These are phyloP conservation scores for Vitellaria paradoxa DNA, from an alignment of 179 eudicot genomes.

Conservation along the genomic window DNA sequence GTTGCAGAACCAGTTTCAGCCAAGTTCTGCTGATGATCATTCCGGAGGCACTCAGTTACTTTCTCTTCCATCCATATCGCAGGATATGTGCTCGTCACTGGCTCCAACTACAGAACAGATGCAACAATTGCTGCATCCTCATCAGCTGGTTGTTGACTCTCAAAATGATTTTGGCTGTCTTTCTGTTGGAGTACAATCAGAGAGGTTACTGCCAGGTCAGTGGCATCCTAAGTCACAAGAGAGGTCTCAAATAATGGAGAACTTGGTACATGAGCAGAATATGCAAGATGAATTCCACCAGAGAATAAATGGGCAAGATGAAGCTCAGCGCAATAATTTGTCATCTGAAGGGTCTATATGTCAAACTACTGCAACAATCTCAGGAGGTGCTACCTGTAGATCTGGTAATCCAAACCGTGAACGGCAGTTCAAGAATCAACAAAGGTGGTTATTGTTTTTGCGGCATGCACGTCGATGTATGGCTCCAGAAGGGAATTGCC, in stretches of 20 bases:
- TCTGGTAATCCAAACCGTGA: conserved; percentile 33
- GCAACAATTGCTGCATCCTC: conserved; percentile 24
- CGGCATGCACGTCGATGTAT: conserved; percentile 58
- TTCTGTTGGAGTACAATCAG: conserved; percentile 37
- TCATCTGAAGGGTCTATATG: conserved; percentile 26
- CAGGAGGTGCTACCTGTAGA: conserved; percentile 22
- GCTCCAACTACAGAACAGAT: conserved; percentile 39
- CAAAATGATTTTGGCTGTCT: conserved; percentile 37
- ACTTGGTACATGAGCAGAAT: conserved; percentile 39
- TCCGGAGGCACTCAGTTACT: conserved; percentile 30
- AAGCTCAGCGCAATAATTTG: conserved; percentile 47
- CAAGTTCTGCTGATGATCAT: conserved; percentile 34
- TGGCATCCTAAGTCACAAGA: conserved; percentile 37
- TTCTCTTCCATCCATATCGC: conserved; percentile 27
- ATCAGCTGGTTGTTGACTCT: conserved; percentile 29
- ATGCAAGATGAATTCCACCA: conserved; percentile 53
- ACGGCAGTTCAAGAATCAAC: conserved; percentile 43
- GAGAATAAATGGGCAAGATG: conserved; percentile 50
- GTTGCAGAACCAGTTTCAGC: conserved; percentile 32
- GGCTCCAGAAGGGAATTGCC: conserved; percentile 56
- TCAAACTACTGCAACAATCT: conserved; percentile 24
- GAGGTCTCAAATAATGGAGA: conserved; percentile 32
- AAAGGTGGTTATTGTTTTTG: conserved; percentile 63
- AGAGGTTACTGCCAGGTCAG: conserved; percentile 26
- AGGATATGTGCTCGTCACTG: conserved; percentile 33